These are phyloP conservation scores for Gonapodya prolifera DNA, from an alignment of 192 early-diverging fungal genomes.

Conservation along the genomic window DNA sequence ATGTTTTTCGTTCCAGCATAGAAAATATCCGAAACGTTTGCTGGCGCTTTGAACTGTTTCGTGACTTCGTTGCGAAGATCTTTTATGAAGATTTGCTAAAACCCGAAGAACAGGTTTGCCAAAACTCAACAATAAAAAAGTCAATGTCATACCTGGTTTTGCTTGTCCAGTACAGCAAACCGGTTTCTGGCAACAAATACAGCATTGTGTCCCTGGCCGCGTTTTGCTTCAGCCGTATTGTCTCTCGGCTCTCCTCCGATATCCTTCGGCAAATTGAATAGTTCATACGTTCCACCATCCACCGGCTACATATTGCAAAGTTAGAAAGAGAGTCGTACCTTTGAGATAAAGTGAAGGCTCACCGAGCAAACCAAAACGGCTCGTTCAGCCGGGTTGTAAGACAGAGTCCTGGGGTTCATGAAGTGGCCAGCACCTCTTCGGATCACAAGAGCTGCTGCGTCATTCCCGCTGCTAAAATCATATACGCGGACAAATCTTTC, in stretches of 20 bases:
- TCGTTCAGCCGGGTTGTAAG: slow-evolving; percentile 90
- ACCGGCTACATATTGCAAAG: slow-evolving; percentile 26
- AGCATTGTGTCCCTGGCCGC: slow-evolving; percentile 67
- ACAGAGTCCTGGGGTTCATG: slow-evolving; percentile 65
- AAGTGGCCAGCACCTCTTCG: slow-evolving; percentile 56
- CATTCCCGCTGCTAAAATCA: slow-evolving; percentile 66
- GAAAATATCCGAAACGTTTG: slow-evolving; percentile 73
- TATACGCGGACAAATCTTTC: slow-evolving; percentile 72
- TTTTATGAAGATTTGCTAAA: slow-evolving; percentile 67
- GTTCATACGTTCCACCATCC: slow-evolving; percentile 85
- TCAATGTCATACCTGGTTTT: slow-evolving; percentile 33
- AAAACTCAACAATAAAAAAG: not conserved
- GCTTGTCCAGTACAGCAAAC: slow-evolving; percentile 90
- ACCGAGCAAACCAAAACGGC: slow-evolving; percentile 76
- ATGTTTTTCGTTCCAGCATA: slow-evolving; percentile 74
- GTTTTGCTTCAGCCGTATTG: slow-evolving; percentile 44
- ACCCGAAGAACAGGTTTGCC: not conserved
- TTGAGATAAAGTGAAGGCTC: slow-evolving; percentile 12
- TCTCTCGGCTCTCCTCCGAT: slow-evolving; percentile 48
- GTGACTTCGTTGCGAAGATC: slow-evolving; percentile 77
- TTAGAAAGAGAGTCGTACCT: slow-evolving; percentile 3
- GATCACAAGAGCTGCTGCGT: slow-evolving; percentile 64
- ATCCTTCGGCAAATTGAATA: slow-evolving; percentile 73
- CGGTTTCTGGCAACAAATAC: slow-evolving; percentile 94
- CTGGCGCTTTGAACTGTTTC: slow-evolving; percentile 76